Evolutionary conservation across 371 early-diverging fungal species (phyloP), one percentile per base, ranked within the genome.

Genomic region (Saksenaea vasiformis): DNA sequence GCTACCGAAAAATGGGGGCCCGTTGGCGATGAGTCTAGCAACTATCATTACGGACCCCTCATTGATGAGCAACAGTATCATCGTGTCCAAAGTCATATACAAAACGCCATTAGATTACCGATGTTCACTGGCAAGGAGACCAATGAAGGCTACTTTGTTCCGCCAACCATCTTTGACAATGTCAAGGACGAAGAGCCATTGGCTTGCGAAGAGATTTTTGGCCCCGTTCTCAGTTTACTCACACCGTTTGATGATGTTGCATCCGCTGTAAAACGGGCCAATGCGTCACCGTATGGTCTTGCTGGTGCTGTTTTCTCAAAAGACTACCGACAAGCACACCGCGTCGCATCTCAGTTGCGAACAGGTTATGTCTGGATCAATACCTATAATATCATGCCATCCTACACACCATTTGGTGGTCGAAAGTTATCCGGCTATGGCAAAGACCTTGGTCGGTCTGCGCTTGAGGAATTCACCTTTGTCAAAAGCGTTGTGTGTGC

Each of bases 181-280:
- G 69, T 91, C 8, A 61, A 67, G 0, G 85, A 87, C 13, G 61
- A 73, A 38, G 82, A 85, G 58, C 69, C 86, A 9, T 71, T 90
- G 24, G 85, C 88, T 37, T 85, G 82, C n/a, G 93, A 94, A 65
- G 95, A 95, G 68, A 92, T 95, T 10, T 96, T 95, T 82, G 94
- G 91, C 0, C 92, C 93, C 11, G 88, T 86, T 0, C 87, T 95
- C n/a, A 84, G 89, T 26, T 73, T 96, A 17, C 39, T 78, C 15
- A 69, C 80, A 17, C 89, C 91, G 0, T 96, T 93, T 66, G 82
- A 86, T 34, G 79, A 82, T 2, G 84, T 88, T 35, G 86, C 86
- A 1, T 90, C 92, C 58, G 96, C 82, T 0, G 68, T 96, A 5
- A 56, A 64, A 17, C 73, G 82, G 22, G 90, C 92, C 14, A 96